Evolutionary conservation across 1,139 yeast species (phyloP).

Genomic region (Suhomyces chickasaworum): DNA sequence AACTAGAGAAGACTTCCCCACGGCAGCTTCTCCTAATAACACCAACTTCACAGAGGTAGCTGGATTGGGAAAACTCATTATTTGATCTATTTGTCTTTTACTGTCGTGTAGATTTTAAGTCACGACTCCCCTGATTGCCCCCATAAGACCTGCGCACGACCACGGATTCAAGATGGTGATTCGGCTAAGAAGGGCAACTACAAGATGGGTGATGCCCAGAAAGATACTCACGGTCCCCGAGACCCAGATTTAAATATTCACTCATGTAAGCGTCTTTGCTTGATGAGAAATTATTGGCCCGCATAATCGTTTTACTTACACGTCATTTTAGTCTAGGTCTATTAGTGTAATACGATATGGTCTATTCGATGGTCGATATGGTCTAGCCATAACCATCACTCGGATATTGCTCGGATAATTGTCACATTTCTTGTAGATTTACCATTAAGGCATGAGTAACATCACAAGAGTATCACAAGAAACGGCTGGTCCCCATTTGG

Average conservation of each 20-base stretch:
- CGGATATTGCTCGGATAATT: background rate
- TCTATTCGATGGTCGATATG: too few relatives aligned
- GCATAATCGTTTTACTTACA: background rate
- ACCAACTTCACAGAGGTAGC: conserved; percentile 85
- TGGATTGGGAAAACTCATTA: conserved; percentile 43
- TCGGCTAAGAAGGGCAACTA: background rate
- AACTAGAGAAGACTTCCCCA: conserved; percentile 92
- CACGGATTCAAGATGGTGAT: background rate
- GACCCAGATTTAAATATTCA: background rate
- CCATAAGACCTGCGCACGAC: conserved; percentile 1
- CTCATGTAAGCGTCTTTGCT: background rate
- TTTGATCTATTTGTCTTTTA: conserved; percentile 1
- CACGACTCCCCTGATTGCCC: conserved; percentile 11
- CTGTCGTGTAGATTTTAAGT: conserved; percentile 3
- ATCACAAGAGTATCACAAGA: background rate
- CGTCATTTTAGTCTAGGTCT: too few relatives aligned
- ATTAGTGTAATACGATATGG: too few relatives aligned
- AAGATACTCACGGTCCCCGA: background rate
- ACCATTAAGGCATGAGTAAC: background rate
- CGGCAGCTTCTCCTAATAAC: conserved; percentile 95
- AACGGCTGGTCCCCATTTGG: background rate
- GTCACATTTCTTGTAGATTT: background rate
- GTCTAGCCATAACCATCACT: background rate
- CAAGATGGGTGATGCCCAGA: background rate
- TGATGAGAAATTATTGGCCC: background rate